Base-by-base conservation (phyloP, 2,329 filamentous ascomycete genomes). In the Microcera coccophila region DNA sequence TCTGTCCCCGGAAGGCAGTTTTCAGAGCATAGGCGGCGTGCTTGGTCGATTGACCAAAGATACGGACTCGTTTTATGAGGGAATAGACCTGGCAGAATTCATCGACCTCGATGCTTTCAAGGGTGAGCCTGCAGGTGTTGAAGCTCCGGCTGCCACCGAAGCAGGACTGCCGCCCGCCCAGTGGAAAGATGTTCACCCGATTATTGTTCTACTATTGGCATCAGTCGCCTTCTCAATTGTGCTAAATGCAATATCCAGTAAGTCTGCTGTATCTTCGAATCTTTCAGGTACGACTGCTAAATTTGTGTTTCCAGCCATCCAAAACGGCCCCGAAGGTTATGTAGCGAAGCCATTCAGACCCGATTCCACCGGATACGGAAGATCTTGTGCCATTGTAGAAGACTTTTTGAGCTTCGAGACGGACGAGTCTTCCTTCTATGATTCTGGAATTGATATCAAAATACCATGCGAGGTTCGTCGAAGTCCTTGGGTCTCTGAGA, bases 191-290 rank as follows among this genome's bases (percentile, higher is more conserved):
- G 17, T 53, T 5, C 26, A 52, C 8, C 49, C 54, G 3, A 49
- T 39, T 8, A 41, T 58, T 9, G 44, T 48, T 14, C 18, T 52
- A 3, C 26, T 54, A 2, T 17, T 58, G 8, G 48, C 52, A 11
- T 58, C 55, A 3, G 52, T 57, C 12, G 55, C 52, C 4, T 57
- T 57, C 28, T 51, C 53, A 2, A 31, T 54, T 26, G 39, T 48
- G 3, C 29, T 55, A 17, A 38, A 48, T 8, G 39, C 44, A 4
- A 36, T 53, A 20, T 47, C 48, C 2, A 43, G 55, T 58, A 44
- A 44, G 51, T 41, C 4, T 18, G 9, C 15, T 14, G 14, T 19
- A 26, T n/a, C n/a, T n/a, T n/a, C n/a, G n/a, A n/a, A n/a, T n/a
- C n/a, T n/a, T n/a, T n/a, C n/a, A n/a, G n/a, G n/a, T n/a, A n/a